Base-by-base conservation (phyloP, 2,329 filamentous ascomycete genomes). In the Whalleya microplaca region DNA sequence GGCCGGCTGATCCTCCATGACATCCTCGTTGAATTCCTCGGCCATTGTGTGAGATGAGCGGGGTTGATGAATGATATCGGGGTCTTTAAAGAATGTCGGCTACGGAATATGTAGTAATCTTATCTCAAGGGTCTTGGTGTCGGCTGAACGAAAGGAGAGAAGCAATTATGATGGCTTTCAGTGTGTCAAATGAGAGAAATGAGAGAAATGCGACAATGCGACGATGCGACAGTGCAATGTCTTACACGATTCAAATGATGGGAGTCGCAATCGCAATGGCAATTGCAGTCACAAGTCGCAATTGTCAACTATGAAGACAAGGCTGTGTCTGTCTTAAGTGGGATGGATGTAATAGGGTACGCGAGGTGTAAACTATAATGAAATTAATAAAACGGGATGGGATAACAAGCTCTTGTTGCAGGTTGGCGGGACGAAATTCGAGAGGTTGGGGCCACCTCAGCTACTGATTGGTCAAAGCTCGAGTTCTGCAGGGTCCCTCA, bases 1-100 rank as follows among this genome's bases (percentile, higher is more conserved):
- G 2, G 57, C 51, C 12, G 61, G 58, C 50, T 69, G 64, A n/a
- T 71, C 71, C 47, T 68, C 70, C 32, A 66, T 27, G 2, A 56
- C 61, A 6, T 69, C 66, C 10, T 72, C 67, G 53, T 61, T 50
- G 57, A 69, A 65, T 53, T 69, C 68, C 16, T 71, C 68, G 45
- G 69, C 66, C 69, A 71, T 71, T 4, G 32, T 12, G 4, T 16
- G 32, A 12, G 32, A 37, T 12, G 5, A 3, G 14, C 14, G 8
- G 9, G 14, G 14, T n/a, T n/a, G n/a, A n/a, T n/a, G n/a, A 12
- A 37, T 16, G 14, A 5, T 3, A 12, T 12, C 14, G 32, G 32
- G 4, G 32, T 3, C n/a, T 12, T 12, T 37, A 37, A 37, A 12
- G 32, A 37, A 37, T 37, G 32, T 37, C 3, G 32, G 32, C 32